Conservation (phyloP, 2,329 filamentous ascomycete species). For the Fusarium subtropicale region DNA sequence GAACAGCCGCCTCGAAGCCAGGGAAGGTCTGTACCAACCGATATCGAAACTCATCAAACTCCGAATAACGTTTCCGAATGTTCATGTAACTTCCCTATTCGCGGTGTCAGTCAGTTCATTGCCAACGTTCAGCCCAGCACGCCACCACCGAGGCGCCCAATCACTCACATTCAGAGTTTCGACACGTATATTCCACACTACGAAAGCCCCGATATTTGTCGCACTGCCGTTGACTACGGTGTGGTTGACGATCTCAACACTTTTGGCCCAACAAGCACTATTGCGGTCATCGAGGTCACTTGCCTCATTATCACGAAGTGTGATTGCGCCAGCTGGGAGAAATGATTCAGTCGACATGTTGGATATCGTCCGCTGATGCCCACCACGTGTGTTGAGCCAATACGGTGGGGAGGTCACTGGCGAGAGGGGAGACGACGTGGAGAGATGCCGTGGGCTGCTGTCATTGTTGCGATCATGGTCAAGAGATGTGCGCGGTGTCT, state of each 20-base stretch:
- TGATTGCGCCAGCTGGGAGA: conserved; percentile 66
- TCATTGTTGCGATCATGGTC: conserved; percentile 33
- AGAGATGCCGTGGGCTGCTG: conserved; percentile 31
- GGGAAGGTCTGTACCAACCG: conserved; percentile 85
- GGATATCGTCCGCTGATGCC: conserved; percentile 55
- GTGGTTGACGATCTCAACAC: conserved; percentile 69
- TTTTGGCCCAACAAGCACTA: conserved; percentile 73
- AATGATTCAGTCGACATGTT: conserved; percentile 62
- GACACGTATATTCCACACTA: conserved; percentile 92
- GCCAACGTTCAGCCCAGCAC: neutral
- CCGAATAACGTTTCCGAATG: conserved; percentile 83
- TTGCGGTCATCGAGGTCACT: conserved; percentile 63
- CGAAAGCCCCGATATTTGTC: conserved; percentile 82
- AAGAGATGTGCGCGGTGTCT: conserved; percentile 47
- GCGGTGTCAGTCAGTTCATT: conserved; percentile 9
- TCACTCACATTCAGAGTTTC: conserved; percentile 79
- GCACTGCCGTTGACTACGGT: conserved; percentile 67
- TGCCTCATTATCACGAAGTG: conserved; percentile 71
- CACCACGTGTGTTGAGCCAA: conserved; percentile 53
- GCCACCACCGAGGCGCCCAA: conserved; percentile 14
- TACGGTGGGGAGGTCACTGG: conserved; percentile 57
- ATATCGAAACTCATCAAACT: conserved; percentile 85
- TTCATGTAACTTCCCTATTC: conserved; percentile 69
- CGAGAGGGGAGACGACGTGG: conserved; percentile 44
- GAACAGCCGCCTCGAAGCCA: conserved; percentile 84